These are phyloP conservation scores for Nakaseomyces sp. DNA, from an alignment of 1,139 yeast species.

Conservation along the genomic window DNA sequence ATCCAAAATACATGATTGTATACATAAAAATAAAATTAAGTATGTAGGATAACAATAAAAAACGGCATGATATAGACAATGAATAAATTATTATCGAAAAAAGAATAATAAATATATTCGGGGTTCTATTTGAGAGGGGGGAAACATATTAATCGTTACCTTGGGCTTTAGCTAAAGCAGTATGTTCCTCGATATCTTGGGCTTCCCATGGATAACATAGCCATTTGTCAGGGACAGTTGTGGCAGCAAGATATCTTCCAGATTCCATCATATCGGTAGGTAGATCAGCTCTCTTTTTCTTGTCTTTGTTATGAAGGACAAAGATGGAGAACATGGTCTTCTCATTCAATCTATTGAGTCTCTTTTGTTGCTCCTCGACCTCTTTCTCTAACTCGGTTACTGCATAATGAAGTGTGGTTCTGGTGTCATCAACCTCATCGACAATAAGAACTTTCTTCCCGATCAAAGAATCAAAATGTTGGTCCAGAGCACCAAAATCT, in stretches of 20 bases:
- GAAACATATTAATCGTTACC: slow-evolving; percentile 36
- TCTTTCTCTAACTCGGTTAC: slow-evolving; percentile 81
- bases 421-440: slow-evolving; percentile 92
- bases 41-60: background rate
- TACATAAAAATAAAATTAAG: background rate
- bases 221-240: slow-evolving; percentile 49
- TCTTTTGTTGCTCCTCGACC: slow-evolving; percentile 44
- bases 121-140: too few species aligned
- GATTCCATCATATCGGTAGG: slow-evolving; percentile 40
- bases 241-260: slow-evolving; percentile 45
- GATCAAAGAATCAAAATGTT: slow-evolving; percentile 54
- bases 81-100: too few species aligned
- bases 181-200: slow-evolving; percentile 76
- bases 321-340: slow-evolving; percentile 46
- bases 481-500: slow-evolving; percentile 54
- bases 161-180: slow-evolving; percentile 62
- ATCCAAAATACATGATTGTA: background rate
- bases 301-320: slow-evolving; percentile 51
- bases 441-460: slow-evolving; percentile 79
- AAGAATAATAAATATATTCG: too few species aligned
- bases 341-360: slow-evolving; percentile 31
- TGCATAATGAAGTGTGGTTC: slow-evolving; percentile 91
- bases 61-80: background rate
- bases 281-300: slow-evolving; percentile 47
- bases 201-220: slow-evolving; percentile 63